phyloP scores from a whole-genome alignment of 2,329 filamentous ascomycete genomes.

The Akanthomyces dipterigenus region DNA sequence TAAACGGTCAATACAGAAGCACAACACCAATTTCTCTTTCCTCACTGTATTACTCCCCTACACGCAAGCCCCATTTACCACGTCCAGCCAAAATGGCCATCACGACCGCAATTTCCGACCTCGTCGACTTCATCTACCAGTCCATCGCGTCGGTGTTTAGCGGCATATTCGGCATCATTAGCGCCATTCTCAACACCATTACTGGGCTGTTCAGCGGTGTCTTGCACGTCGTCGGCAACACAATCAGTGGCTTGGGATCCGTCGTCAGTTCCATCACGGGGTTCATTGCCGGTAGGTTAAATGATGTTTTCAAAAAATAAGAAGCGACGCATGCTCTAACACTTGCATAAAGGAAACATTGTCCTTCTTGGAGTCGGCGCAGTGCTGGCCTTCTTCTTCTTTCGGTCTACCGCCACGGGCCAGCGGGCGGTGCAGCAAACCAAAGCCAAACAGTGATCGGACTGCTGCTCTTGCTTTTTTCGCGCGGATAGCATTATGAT shows the following conservation, averaged over 20 bases:
- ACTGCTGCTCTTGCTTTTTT: background rate
- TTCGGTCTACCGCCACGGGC: conserved; percentile 1
- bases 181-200: background rate
- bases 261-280: background rate
- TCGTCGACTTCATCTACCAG: background rate
- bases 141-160: background rate
- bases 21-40: background rate
- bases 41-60: background rate
- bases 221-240: background rate
- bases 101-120: conserved; percentile 1
- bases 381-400: background rate
- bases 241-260: background rate
- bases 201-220: background rate
- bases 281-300: background rate
- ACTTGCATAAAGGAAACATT: background rate
- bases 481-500: background rate
- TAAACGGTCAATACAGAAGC: background rate
- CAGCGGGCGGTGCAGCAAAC: background rate
- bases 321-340: background rate
- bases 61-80: background rate
- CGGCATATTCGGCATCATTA: background rate
- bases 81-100: background rate
- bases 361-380: background rate
- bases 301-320: background rate
- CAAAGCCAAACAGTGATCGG: background rate